Percentiles rank a stretch among this genome's conserved stretches.
Evolutionary conservation across 306 rosid species (phyloP).

Genomic region (Cicer bijugum): DNA sequence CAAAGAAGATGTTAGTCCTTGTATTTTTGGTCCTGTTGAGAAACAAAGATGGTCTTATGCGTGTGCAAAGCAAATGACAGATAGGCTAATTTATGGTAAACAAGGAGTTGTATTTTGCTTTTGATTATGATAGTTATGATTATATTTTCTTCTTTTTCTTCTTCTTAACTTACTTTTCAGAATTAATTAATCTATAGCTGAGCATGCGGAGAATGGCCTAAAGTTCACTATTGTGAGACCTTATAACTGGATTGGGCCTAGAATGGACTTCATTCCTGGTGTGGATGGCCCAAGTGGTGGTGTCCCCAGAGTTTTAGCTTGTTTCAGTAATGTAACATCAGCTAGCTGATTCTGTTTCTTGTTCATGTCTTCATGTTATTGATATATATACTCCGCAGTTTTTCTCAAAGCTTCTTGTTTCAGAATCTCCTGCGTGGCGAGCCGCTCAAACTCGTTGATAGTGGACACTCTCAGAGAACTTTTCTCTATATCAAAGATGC

Average conservation of each 20-base stretch:
- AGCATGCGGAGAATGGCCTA: conserved; percentile 81
- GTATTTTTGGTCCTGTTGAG: conserved; percentile 81
- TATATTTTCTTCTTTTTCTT: conserved; percentile 22
- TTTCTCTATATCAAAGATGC: conserved; percentile 81
- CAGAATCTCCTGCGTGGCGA: conserved; percentile 88
- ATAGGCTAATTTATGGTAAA: conserved; percentile 82
- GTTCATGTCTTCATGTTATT: conserved; percentile 20
- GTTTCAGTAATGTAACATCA: conserved; percentile 73
- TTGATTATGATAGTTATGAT: conserved; percentile 9
- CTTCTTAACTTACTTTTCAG: conserved; percentile 24
- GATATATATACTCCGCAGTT: neutral
- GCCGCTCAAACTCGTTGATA: conserved; percentile 91
- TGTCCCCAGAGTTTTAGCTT: conserved; percentile 88
- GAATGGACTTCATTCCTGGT: conserved; percentile 96
- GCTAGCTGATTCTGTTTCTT: conserved; percentile 26
- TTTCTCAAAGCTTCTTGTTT: conserved; percentile 45
- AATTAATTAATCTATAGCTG: conserved; percentile 54
- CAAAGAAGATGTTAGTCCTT: conserved; percentile 72
- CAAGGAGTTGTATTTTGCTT: conserved; percentile 8
- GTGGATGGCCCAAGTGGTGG: conserved; percentile 91
- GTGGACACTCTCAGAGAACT: conserved; percentile 81
- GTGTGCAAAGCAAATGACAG: conserved; percentile 88
- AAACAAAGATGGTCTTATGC: conserved; percentile 96
- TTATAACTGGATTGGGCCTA: conserved; percentile 90
- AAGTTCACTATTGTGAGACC: conserved; percentile 85